Evolutionary conservation across 2,329 filamentous ascomycete species (phyloP), one percentile per base, ranked within the genome.

Genomic region (Fusarium cicatricum): DNA sequence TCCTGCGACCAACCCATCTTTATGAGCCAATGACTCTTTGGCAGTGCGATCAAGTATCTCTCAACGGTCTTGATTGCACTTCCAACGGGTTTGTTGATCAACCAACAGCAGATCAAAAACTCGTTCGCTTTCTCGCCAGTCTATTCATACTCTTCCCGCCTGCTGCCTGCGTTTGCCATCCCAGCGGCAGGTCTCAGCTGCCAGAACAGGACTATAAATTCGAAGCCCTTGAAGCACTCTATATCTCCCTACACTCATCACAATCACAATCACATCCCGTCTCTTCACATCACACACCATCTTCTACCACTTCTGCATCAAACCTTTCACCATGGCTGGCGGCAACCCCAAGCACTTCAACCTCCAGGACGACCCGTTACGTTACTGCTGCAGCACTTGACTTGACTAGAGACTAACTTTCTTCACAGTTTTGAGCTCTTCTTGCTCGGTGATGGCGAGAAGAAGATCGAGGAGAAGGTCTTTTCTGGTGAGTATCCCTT

Each of bases 381-480:
- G 72, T 72, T 67, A n/a, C 23, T 49, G 40, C 10, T 19, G 9
- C 15, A 32, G n/a, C 26, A 29, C 16, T 37, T 8, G 17, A 17
- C 6, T 10, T 4, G n/a, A 40, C 26, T 32, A 28, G 33, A 36
- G 36, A 29, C 72, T 74, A 33, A 75, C 58, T 11, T 16, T 11
- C 2, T 6, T 11, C 31, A 12, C 15, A 98, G 95, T 72, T 96
- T 96, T 80, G 95, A 98, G 82, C 86, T 96, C 42, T 98, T 97
- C 79, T 79, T 97, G 62, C 89, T 98, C 56, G 85, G 77, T 34
- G 90, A 92, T 42, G 92, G 89, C 59, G 92, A 99, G 83, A 95
- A 94, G 82, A 98, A 97, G 79, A 91, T 97, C 54, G 90, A 92
- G 56, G 89, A 92, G 77, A 89, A 90, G 71, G 83, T 91, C 7